These are phyloP conservation scores for Rhodomyrtus tomentosa DNA, from an alignment of 345 rosid genomes.

Conservation along the genomic window DNA sequence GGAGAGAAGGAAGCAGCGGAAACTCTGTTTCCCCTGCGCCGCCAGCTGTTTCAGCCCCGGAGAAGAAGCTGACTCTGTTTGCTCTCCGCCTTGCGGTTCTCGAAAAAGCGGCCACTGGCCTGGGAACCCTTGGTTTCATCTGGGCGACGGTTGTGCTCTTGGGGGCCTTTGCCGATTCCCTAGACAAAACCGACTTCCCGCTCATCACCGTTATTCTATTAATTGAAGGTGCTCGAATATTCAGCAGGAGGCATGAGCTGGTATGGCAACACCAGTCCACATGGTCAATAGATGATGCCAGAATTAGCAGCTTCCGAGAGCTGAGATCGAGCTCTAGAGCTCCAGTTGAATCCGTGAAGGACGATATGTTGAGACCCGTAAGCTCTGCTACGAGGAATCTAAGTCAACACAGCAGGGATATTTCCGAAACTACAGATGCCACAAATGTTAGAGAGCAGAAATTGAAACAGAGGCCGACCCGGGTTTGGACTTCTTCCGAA, in stretches of 20 bases:
- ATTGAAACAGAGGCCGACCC: constrained; percentile 11
- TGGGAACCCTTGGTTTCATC: constrained; percentile 74
- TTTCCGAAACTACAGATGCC: neutral
- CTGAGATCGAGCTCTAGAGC: constrained; percentile 32
- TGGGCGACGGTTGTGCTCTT: constrained; percentile 92
- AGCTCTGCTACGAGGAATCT: constrained; percentile 6
- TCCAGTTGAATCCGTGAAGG: constrained; percentile 12
- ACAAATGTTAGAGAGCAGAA: constrained; percentile 1
- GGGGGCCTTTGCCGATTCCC: constrained; percentile 69
- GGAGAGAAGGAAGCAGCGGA: constrained; percentile 24
- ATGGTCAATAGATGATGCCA: constrained; percentile 54
- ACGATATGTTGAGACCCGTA: constrained; percentile 1
- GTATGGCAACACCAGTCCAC: constrained; percentile 88
- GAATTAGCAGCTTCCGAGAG: constrained; percentile 53
- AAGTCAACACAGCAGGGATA: constrained; percentile 4
- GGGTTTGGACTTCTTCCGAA: constrained; percentile 52
- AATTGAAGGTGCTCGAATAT: constrained; percentile 67
- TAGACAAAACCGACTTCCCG: constrained; percentile 71
- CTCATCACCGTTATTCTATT: constrained; percentile 55
- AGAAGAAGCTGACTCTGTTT: constrained; percentile 63
- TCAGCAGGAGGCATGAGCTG: constrained; percentile 77
- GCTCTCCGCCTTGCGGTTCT: constrained; percentile 64
- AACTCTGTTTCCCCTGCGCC: constrained; percentile 8
- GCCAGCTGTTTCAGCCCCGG: constrained; percentile 31
- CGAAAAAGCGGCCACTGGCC: constrained; percentile 68